Base-by-base conservation (phyloP, 2,329 filamentous ascomycete species). In the Talaromyces sp. region DNA sequence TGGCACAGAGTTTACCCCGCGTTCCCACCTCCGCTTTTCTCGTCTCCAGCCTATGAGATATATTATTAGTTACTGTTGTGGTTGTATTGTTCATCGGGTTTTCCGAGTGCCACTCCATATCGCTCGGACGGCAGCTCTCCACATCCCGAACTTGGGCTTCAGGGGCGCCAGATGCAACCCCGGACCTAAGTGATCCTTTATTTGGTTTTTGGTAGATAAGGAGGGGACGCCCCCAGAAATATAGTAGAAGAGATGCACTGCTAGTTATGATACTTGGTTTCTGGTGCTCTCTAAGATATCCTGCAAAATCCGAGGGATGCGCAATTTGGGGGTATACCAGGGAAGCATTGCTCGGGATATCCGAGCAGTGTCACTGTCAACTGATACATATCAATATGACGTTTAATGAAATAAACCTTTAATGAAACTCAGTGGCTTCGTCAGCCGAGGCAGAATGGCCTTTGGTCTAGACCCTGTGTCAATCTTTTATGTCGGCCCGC, bases 141-240 rank as follows among this genome's bases (percentile, higher is more conserved):
- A 39, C 36, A 39, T 39, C 36, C 36, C 36, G 36, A n/a, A 39
- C 36, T 39, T 39, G 36, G 33, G 15, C 36, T 39, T 39, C 36
- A n/a, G 15, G 36, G 17, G 6, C 15, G 33, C 11, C 2, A n/a
- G 17, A n/a, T 9, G 15, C 17, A 15, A 36, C 4, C 6, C 36
- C 7, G 7, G 15, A 17, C 0, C 2, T 0, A 7, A 8, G 7
- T 6, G 15, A n/a, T 8, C 2, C 17, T 39, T n/a, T n/a, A n/a
- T n/a, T 9, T 39, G 5, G 15, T 39, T 39, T n/a, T 6, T 39
- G 3, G 36, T 1, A n/a, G 15, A 8, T n/a, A 39, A 39, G 2
- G 5, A 36, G 17, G 9, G 15, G 5, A 7, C 2, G 6, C 9
- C 15, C 11, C 7, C 13, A 9, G 6, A n/a, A 39, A n/a, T n/a